Evolutionary conservation across 805 yeast species (phyloP).

Genomic region (Metschnikowia arizonensis): DNA sequence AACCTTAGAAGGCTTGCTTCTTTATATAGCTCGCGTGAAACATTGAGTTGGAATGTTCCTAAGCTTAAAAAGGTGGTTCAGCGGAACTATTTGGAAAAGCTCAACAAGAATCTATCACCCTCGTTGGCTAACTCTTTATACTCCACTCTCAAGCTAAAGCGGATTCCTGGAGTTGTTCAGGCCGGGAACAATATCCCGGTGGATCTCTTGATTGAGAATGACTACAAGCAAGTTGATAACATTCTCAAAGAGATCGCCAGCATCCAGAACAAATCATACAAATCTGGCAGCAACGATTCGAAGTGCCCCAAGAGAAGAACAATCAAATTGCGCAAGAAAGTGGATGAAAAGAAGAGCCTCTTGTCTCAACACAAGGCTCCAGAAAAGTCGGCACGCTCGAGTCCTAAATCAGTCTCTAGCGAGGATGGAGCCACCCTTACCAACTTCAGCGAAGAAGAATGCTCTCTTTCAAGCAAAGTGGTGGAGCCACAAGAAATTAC

Average conservation of each 20-base stretch:
- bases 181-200: constrained; percentile 38
- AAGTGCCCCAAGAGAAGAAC: constrained; percentile 42
- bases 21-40: constrained; percentile 70
- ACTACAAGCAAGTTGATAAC: constrained; percentile 30
- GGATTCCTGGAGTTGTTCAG: constrained; percentile 17
- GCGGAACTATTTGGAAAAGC: constrained; percentile 47
- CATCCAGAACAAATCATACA: constrained; percentile 44
- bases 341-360: background rate
- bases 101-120: constrained; percentile 36
- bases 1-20: constrained; percentile 31
- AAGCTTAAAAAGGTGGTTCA: constrained; percentile 54
- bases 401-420: background rate
- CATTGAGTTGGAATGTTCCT: constrained; percentile 67
- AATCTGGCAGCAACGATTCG: constrained; percentile 20
- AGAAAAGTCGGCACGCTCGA: background rate
- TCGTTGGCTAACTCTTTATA: constrained; percentile 35
- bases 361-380: background rate
- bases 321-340: constrained; percentile 26
- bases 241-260: constrained; percentile 40
- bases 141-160: constrained; percentile 32
- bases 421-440: background rate
- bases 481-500: background rate
- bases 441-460: background rate
- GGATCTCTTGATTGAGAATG: constrained; percentile 29
- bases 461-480: background rate